Evolutionary conservation across 2,329 filamentous ascomycete genomes (phyloP), one percentile per base, ranked within the genome.

Genomic region (Ambrosiella cleistominuta): DNA sequence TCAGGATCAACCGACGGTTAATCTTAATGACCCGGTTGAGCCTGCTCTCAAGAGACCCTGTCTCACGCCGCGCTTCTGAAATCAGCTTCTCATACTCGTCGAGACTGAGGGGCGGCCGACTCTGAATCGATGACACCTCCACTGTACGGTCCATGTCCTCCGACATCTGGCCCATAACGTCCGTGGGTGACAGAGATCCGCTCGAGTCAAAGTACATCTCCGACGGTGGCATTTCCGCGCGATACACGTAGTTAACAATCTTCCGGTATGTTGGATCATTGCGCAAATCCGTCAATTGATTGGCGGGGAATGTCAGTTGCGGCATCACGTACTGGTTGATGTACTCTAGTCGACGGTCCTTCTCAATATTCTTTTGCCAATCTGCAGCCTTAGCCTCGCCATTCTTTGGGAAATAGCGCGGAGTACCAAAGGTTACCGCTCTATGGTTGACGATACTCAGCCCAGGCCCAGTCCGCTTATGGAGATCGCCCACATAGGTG

Each of bases 301-400:
- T 17, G 8, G 11, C 7, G 8, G 8, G 11, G 13, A 8, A 8
- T 11, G n/a, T 13, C 44, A 47, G n/a, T 3, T 76, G 75, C 15
- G 81, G 81, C 39, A 84, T 71, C 1, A 85, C 79, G 62, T 81
- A 82, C 67, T 85, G 81, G 66, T 85, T 84, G 68, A 85, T 83
- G 68, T 83, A 84, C 66, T 76, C 78, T 45, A 85, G 15, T 2
- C 44, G 44, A 8, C 75, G 0, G 80, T 80, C 64, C 83, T 81
- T 63, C 84, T 80, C 11, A 80, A 76, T 66, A 82, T 80, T 63
- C 84, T 79, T 70, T 83, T 83, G 62, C 75, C 75, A 35, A 82
- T 74, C 1, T 80, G 79, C 80, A 60, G 76, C 73, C 0, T 72
- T 69, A 1, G 71, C 66, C 0, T 71, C 70, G 1, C 71, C 68